A percentile compares a stretch with the other conserved stretches of the same genome.
These are phyloP conservation scores for Cyberlindnera euphorbiiphila DNA, from an alignment of 805 yeast genomes.

Conservation along the genomic window DNA sequence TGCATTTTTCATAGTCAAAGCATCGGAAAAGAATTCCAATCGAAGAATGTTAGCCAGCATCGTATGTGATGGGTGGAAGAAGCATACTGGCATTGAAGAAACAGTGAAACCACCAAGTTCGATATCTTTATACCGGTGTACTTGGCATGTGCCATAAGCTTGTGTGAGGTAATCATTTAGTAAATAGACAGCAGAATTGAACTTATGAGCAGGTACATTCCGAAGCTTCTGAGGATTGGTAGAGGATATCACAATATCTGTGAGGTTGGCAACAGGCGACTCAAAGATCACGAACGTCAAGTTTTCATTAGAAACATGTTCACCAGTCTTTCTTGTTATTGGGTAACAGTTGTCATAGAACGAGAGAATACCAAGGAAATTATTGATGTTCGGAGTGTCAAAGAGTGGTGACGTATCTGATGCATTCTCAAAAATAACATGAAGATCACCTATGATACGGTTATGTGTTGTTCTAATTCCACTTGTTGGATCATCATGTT, in stretches of 20 bases:
- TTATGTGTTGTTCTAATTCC: slow-evolving; percentile 14
- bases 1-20: neutral
- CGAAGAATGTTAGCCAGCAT: slow-evolving; percentile 38
- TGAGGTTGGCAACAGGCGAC: slow-evolving; percentile 42
- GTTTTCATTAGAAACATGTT: slow-evolving; percentile 61
- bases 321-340: slow-evolving; percentile 57
- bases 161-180: slow-evolving; percentile 5
- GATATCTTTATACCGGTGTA: slow-evolving; percentile 28
- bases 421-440: slow-evolving; percentile 27
- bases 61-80: slow-evolving; percentile 57
- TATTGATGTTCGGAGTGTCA: slow-evolving; percentile 28
- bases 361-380: slow-evolving; percentile 30
- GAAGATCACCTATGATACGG: slow-evolving; percentile 17
- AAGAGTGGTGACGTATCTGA: slow-evolving; percentile 31
- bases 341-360: slow-evolving; percentile 58
- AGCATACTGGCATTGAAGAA: slow-evolving; percentile 48
- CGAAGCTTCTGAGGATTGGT: slow-evolving; percentile 11
- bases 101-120: slow-evolving; percentile 36
- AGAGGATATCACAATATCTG: slow-evolving; percentile 39
- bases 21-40: neutral
- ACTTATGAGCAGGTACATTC: neutral
- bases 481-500: slow-evolving; percentile 31
- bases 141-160: slow-evolving; percentile 7
- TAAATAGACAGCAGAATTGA: slow-evolving; percentile 3
- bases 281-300: slow-evolving; percentile 47